Percentiles rank a stretch among this genome's conserved stretches.
phyloP scores from a whole-genome alignment of 345 rosid species.

The Moricandia arvensis region DNA sequence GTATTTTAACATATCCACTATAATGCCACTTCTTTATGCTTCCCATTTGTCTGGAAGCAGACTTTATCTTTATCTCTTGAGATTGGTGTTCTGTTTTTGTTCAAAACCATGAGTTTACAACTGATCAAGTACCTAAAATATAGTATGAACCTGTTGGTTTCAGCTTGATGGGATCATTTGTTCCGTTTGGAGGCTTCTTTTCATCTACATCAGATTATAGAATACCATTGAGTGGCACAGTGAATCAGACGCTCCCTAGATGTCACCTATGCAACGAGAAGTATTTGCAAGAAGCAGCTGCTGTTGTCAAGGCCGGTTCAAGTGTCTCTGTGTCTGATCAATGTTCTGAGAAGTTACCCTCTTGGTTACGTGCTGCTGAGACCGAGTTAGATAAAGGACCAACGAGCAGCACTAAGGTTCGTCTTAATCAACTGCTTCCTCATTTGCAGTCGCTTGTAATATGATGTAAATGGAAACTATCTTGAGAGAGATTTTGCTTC shows the following conservation, averaged over 20 bases:
- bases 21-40: neutral
- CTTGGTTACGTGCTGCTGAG: slow-evolving; percentile 50
- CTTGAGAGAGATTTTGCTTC: slow-evolving; percentile 45
- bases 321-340: slow-evolving; percentile 45
- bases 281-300: slow-evolving; percentile 54
- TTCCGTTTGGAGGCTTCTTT: slow-evolving; percentile 76
- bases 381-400: slow-evolving; percentile 39
- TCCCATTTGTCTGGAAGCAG: slow-evolving; percentile 9
- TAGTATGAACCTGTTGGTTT: slow-evolving; percentile 39
- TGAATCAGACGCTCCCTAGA: slow-evolving; percentile 35
- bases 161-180: slow-evolving; percentile 78
- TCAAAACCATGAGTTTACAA: neutral
- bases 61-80: neutral
- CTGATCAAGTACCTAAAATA: neutral
- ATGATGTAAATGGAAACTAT: slow-evolving; percentile 11
- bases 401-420: slow-evolving; percentile 44
- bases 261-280: slow-evolving; percentile 60
- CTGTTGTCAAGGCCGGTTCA: slow-evolving; percentile 42
- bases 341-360: slow-evolving; percentile 43
- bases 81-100: slow-evolving; percentile 5
- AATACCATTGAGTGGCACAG: slow-evolving; percentile 33
- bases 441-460: neutral
- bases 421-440: slow-evolving; percentile 18
- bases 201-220: slow-evolving; percentile 47
- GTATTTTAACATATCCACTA: slow-evolving; percentile 18